phyloP scores from a whole-genome alignment of 2,329 filamentous ascomycete genomes.

The Gnomoniopsis smithogilvyi region DNA sequence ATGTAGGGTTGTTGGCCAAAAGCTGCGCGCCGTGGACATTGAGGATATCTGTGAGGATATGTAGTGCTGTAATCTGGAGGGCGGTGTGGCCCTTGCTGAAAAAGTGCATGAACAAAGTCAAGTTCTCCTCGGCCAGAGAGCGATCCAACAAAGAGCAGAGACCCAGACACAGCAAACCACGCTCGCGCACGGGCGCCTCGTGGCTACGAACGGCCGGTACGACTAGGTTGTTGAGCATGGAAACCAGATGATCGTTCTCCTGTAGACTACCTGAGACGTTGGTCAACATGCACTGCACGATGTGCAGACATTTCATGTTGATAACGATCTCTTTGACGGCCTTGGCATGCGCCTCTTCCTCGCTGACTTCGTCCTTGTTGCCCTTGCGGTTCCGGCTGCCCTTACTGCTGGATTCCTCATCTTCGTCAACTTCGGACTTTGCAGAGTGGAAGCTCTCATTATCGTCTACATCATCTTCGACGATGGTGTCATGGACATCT shows the following conservation, averaged over 20 bases:
- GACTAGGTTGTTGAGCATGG: conserved; percentile 97
- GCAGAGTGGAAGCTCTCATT: conserved; percentile 94
- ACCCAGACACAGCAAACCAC: conserved; percentile 84
- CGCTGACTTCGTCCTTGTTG: conserved; percentile 43
- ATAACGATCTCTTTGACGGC: conserved; percentile 89
- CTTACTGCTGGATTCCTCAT: conserved; percentile 46
- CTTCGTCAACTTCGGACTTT: conserved; percentile 74
- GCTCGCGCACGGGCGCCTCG: conserved; percentile 87
- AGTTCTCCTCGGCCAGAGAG: conserved; percentile 86
- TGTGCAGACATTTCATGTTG: conserved; percentile 97
- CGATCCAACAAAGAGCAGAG: conserved; percentile 89
- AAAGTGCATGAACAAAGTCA: conserved; percentile 92
- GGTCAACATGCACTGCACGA: conserved; percentile 95
- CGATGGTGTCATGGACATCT: conserved; percentile 93
- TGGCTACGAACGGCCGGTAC: conserved; percentile 93
- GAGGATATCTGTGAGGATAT: conserved; percentile 90
- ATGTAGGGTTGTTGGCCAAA: conserved; percentile 60
- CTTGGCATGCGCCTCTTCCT: conserved; percentile 68
- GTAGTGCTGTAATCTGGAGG: conserved; percentile 83
- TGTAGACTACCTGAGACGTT: conserved; percentile 88
- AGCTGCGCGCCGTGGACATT: conserved; percentile 84
- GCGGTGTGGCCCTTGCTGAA: conserved; percentile 89
- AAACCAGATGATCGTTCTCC: conserved; percentile 84
- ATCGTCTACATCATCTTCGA: conserved; percentile 54
- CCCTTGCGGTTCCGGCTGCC: conserved; percentile 37